Conservation (phyloP, 208 protist genomes). For the Acanthamoeba divionensis region DNA sequence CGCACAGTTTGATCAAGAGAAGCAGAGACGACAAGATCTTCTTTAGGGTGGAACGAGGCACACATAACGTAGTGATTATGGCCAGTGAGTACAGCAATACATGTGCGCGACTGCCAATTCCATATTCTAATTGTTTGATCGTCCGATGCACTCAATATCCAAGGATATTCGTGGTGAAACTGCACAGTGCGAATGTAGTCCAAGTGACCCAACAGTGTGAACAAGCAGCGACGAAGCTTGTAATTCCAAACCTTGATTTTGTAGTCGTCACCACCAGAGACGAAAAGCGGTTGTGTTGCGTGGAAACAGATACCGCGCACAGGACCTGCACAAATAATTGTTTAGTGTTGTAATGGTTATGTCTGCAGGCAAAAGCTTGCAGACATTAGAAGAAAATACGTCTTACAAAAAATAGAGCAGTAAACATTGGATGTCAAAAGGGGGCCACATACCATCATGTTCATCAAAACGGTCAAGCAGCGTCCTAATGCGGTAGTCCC, state of each 20-base stretch:
- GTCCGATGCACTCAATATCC: constrained; percentile 97
- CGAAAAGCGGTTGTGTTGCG: constrained; percentile 96
- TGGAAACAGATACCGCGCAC: constrained; percentile 98
- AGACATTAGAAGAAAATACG: not conserved
- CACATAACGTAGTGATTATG: constrained; percentile 99
- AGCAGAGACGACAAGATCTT: constrained; percentile 94
- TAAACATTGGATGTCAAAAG: constrained; percentile 37
- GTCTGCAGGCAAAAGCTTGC: not conserved
- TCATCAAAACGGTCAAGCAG: constrained; percentile 95
- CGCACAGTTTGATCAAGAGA: constrained; percentile 98
- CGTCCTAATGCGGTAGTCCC: constrained; percentile 97
- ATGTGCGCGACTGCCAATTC: constrained; percentile 96
- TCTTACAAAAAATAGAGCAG: not conserved
- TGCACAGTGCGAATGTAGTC: constrained; percentile 99
- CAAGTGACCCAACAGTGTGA: constrained; percentile 95
- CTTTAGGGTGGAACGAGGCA: constrained; percentile 93
- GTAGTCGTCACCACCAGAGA: constrained; percentile 98
- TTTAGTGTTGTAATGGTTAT: not conserved
- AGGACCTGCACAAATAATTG: constrained; percentile 72
- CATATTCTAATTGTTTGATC: constrained; percentile 98
- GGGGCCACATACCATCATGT: constrained; percentile 84
- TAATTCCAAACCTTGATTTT: constrained; percentile 99
- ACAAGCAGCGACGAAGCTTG: constrained; percentile 96
- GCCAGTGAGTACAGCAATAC: constrained; percentile 92
- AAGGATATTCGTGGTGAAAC: constrained; percentile 89